Evolutionary conservation across 2,329 filamentous ascomycete genomes (phyloP).

Genomic region (Phaeoacremonium minimum): DNA sequence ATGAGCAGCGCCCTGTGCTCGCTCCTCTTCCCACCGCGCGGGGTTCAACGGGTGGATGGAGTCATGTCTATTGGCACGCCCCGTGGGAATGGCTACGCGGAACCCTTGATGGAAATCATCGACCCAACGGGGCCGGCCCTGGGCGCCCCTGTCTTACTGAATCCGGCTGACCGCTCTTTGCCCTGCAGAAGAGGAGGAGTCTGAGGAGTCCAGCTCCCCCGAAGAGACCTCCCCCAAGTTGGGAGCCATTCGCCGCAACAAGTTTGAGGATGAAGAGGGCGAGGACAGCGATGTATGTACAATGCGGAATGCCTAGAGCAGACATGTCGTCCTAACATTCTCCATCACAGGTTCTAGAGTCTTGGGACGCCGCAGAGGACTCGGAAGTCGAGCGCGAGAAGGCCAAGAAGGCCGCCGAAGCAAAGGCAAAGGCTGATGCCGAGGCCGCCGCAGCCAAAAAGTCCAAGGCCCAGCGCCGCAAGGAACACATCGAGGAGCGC

Average conservation of each 20-base stretch:
- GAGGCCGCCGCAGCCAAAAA: constrained; percentile 90
- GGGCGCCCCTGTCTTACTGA: constrained; percentile 5
- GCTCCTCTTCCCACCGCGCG: no score
- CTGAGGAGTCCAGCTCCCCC: constrained; percentile 26
- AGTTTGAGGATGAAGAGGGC: constrained; percentile 93
- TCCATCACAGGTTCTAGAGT: constrained; percentile 81
- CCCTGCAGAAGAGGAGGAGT: constrained; percentile 26
- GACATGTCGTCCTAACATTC: constrained; percentile 3
- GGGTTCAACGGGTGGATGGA: no score
- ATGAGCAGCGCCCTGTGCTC: no score
- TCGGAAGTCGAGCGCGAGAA: constrained; percentile 97
- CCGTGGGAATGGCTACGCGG: background rate
- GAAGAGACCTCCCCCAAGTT: constrained; percentile 30
- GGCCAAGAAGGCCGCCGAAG: constrained; percentile 78
- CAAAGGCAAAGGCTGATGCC: constrained; percentile 84
- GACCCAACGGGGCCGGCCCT: background rate
- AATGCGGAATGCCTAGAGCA: constrained; percentile 4
- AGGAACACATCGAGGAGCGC: constrained; percentile 67
- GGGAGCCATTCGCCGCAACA: constrained; percentile 39
- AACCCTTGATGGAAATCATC: background rate
- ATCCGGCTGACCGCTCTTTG: constrained; percentile 16
- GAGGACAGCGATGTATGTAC: constrained; percentile 68
- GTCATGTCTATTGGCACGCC: no score
- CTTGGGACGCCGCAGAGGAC: constrained; percentile 95
- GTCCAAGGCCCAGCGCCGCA: constrained; percentile 78